phyloP scores from a whole-genome alignment of 2,329 filamentous ascomycete species.

The Fusarium proliferatum region DNA sequence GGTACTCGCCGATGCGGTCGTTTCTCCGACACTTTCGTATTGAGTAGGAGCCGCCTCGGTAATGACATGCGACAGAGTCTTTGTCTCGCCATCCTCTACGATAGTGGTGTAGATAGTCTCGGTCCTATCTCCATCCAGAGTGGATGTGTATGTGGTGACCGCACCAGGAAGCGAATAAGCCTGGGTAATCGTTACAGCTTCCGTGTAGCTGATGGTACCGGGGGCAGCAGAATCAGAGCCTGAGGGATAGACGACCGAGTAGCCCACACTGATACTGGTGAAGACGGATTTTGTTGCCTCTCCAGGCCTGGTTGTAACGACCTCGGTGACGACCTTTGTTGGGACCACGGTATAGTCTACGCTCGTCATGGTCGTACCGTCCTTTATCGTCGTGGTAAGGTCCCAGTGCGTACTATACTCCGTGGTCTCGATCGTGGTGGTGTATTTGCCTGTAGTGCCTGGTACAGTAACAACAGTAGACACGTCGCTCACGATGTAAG shows the following conservation, averaged over 20 bases:
- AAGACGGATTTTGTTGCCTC: conserved; percentile 4
- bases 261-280: conserved; percentile 19
- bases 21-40: conserved; percentile 33
- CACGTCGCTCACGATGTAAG: conserved; percentile 24
- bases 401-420: conserved; percentile 18
- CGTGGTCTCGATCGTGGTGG: conserved; percentile 28
- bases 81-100: conserved; percentile 25
- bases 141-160: conserved; percentile 9
- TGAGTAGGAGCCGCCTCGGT: conserved; percentile 23
- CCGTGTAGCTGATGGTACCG: conserved; percentile 4
- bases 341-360: conserved; percentile 12
- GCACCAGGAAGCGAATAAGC: conserved; percentile 19
- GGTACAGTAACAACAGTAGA: conserved; percentile 33
- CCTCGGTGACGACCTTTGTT: conserved; percentile 25
- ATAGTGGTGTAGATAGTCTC: conserved; percentile 21
- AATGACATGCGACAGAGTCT: conserved; percentile 2
- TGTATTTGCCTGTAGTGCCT: conserved; percentile 39
- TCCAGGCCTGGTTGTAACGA: conserved; percentile 14
- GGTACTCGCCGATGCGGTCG: conserved; percentile 38
- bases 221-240: background rate
- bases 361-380: conserved; percentile 15
- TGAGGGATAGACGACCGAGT: conserved; percentile 12
- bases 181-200: conserved; percentile 15
- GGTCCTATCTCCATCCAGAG: background rate
- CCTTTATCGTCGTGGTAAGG: conserved; percentile 23